Evolutionary conservation across 2,329 filamentous ascomycete species (phyloP), one percentile per base, ranked within the genome.

Genomic region (Fusarium foetens): DNA sequence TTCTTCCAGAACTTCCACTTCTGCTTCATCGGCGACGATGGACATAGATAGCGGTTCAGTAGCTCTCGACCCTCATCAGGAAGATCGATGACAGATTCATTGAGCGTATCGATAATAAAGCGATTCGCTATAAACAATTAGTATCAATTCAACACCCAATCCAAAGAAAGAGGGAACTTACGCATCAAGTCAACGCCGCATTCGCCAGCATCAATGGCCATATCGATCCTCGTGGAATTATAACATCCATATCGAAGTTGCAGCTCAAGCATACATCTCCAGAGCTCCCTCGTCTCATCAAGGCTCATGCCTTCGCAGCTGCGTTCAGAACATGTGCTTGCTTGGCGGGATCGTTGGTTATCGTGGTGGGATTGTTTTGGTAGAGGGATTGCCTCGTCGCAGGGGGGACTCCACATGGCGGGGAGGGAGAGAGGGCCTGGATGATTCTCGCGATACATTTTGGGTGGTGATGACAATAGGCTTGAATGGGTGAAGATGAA

Each of bases 161-260:
- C 0, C 7, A 13, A 3, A 36, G 7, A 17, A 4, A 21, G 12
- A 29, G 6, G 6, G 12, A 14, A 83, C 84, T 77, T 78, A 87
- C 85, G 85, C 81, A 86, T 84, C 25, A 86, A 68, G 53, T 80
- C 76, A 14, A 82, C 58, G 17, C 79, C 82, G 13, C 81, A 75
- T 8, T 84, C 81, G 27, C 82, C 81, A 1, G 83, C 82, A 45
- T 81, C 81, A 19, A 85, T 75, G 1, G 85, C 85, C 45, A 86
- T 79, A 53, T 85, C 83, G 75, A 87, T 86, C 36, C 85, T 78
- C 19, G 85, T 83, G 23, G 85, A 87, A 33, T 83, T 85, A 70
- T 87, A 87, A 77, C 85, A 87, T 10, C 83, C 82, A 58, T 85
- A 87, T 9, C 78, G 80, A 66, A 80, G 78, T 75, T 87, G 85